Base-by-base conservation (phyloP, 352 stramenopile species). In the Globisporangium acanthophoron region DNA sequence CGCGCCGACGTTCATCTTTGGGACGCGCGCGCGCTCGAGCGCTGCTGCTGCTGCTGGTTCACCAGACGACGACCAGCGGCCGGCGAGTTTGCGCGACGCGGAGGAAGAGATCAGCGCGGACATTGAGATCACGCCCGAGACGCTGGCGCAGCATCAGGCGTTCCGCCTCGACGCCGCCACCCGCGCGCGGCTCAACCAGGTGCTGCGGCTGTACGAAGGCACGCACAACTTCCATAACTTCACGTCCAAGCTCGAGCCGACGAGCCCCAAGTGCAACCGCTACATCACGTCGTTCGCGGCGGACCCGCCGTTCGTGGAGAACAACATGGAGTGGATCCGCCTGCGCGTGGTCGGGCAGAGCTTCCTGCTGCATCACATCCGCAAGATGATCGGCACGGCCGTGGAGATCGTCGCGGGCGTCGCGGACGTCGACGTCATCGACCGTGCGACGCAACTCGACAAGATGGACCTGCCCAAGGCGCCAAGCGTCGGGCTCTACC, bases 181-280 rank as follows among this genome's bases (percentile, higher is more conserved):
- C 24, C 66, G 76, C 52, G 66, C 66, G 16, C 39, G 58, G 24
- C 62, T 97, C 9, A 79, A 87, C 40, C 58, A 58, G 11, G 78
- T 74, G 37, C 65, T 96, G 31, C 68, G 71, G 18, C 52, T 78
- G 46, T 98, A 84, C 58, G 70, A 88, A 49, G 92, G 92, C 24
- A 97, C 89, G 24, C 88, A 96, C 70, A 96, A 96, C 64, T 98
- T 96, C 64, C 97, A 99, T 80, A 99, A 99, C 67, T 99, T 98
- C 65, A 99, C 97, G 35, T 91, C 87, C 49, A 93, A 94, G 65
- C 75, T 94, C 54, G 80, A 92, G 59, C 83, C 85, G 0, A 85
- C 73, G 21, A 93, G 80, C 57, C 82, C 84, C 37, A 85, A 90
- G 60, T 88, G 80, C 49, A 80, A 82, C 20, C 86, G 96, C 44